Evolutionary conservation across 2,329 filamentous ascomycete genomes (phyloP), one percentile per base, ranked within the genome.

Genomic region (Nigrospora sphaerica): DNA sequence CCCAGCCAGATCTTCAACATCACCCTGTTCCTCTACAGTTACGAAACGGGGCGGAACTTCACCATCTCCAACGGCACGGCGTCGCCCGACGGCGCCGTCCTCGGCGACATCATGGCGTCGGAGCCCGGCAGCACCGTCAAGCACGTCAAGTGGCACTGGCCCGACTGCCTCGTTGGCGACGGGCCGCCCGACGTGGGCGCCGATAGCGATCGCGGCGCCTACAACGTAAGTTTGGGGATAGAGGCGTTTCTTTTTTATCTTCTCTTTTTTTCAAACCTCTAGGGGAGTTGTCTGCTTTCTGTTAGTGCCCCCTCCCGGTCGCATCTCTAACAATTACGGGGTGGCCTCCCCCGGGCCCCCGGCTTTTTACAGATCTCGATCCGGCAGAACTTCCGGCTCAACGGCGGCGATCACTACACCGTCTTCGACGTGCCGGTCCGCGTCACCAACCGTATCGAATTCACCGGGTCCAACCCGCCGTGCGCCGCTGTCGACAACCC

Each of bases 71-170:
- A 85, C 60, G 76, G 78, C 43, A 83, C 80, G 3, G 72, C 71
- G 6, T 66, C 71, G 4, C 61, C 63, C 9, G 68, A 71, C 46
- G 72, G 74, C 44, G 75, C 74, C 9, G 82, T 75, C 38, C 62
- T 83, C 7, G 78, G 79, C 2, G 70, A 82, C 42, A 81, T 88
- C 46, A 75, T 88, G 68, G 61, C 65, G 28, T 78, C 83, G 51
- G 83, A 88, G 57, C 64, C 73, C 1, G 76, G 77, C 4, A 85
- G 81, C 57, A 87, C 84, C 0, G 85, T 88, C 38, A 88, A 88
- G 60, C 83, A 88, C 58, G 73, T 87, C 50, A 82, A 83, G 57
- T 88, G 84, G 81, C 68, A 77, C 17, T 88, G 83, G 83, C 84
- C 85, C 0, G 74, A 77, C 48, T 88, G 84, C 54, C 68, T 88